These are phyloP conservation scores for Umbilicus rupestris DNA, from an alignment of 164 flowering plant genomes.

Conservation along the genomic window DNA sequence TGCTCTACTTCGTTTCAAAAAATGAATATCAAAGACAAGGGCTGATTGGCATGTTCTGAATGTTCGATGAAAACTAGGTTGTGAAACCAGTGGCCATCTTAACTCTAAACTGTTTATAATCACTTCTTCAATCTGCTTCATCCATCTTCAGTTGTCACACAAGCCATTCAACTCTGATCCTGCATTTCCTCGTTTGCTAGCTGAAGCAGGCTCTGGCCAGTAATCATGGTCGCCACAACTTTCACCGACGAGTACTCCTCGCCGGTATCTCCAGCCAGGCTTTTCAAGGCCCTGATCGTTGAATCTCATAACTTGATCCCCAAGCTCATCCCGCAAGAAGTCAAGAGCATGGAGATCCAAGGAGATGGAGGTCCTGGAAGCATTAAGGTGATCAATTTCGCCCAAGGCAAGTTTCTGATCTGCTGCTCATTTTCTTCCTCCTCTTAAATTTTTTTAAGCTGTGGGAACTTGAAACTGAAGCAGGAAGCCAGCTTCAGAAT, in stretches of 20 bases:
- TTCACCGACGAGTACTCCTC: neutral
- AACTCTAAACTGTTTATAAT: neutral
- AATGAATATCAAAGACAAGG: neutral
- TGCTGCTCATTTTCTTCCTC: neutral
- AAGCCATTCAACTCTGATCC: neutral
- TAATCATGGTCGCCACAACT: neutral
- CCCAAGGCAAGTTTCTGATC: neutral
- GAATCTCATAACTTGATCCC: conserved; percentile 3
- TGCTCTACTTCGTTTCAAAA: conserved; percentile 2
- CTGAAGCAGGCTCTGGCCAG: neutral
- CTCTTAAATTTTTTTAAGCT: too few species aligned
- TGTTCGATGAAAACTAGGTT: neutral
- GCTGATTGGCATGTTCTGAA: neutral
- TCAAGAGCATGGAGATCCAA: neutral
- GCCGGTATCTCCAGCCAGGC: neutral
- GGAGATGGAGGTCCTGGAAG: conserved; percentile 4
- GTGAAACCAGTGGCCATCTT: neutral
- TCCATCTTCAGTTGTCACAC: neutral
- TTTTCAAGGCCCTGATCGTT: neutral
- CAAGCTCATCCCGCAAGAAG: neutral
- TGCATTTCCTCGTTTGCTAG: too few species aligned
- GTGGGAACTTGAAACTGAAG: too few species aligned
- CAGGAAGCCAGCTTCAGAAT: neutral
- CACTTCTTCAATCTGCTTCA: neutral
- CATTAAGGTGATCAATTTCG: neutral